phyloP scores from a whole-genome alignment of 2,329 filamentous ascomycete genomes.

The Trichoderma sp. region DNA sequence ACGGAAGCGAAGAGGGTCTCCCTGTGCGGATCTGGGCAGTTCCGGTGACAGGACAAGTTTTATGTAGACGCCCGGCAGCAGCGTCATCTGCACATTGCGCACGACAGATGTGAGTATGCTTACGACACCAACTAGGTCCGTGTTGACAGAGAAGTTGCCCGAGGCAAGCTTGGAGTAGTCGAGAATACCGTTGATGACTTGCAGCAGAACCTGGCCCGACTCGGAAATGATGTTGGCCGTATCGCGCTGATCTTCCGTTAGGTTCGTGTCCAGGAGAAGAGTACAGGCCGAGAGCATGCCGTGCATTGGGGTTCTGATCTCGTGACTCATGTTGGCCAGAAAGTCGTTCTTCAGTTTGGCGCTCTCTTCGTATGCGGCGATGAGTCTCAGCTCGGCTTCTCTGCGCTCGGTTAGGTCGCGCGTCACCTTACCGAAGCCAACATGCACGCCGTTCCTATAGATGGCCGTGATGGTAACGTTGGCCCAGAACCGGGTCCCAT shows the following conservation, averaged over 20 bases:
- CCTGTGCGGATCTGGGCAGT: conserved; percentile 49
- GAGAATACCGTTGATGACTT: conserved; percentile 64
- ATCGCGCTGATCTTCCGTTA: conserved; percentile 55
- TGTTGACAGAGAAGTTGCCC: conserved; percentile 55
- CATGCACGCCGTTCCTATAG: conserved; percentile 49
- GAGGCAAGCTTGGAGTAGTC: conserved; percentile 63
- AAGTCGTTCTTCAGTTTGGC: conserved; percentile 62
- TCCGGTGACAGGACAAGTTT: conserved; percentile 42
- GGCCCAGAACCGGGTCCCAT: conserved; percentile 59
- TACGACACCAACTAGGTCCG: conserved; percentile 49
- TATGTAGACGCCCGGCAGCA: conserved; percentile 47
- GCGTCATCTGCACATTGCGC: conserved; percentile 45
- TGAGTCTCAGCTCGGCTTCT: conserved; percentile 52
- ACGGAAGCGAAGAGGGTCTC: conserved; percentile 58
- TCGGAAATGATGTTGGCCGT: conserved; percentile 57
- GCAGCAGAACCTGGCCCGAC: conserved; percentile 55
- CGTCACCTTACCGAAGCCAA: conserved; percentile 59
- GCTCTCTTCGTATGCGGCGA: conserved; percentile 59
- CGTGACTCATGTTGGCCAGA: conserved; percentile 61
- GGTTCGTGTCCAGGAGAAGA: conserved; percentile 52
- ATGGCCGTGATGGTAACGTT: conserved; percentile 59
- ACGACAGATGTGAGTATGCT: conserved; percentile 48
- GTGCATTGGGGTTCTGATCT: conserved; percentile 64
- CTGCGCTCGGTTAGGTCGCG: conserved; percentile 56
- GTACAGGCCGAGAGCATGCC: conserved; percentile 59